Conservation (phyloP, 192 early-diverging fungal genomes). For the Funneliformis mosseae region DNA sequence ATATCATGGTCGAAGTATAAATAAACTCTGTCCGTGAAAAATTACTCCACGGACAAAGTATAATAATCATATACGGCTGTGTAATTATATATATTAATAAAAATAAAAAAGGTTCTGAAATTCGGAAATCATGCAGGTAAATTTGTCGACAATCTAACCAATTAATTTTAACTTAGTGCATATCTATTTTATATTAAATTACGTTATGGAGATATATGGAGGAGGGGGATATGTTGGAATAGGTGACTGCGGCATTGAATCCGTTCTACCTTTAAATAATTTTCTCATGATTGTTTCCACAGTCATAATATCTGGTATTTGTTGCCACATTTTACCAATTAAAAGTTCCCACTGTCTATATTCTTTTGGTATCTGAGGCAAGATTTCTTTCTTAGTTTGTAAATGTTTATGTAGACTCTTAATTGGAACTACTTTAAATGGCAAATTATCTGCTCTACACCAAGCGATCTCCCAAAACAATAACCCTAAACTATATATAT, state of each 20-base stretch:
- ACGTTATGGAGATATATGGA: too few relatives aligned
- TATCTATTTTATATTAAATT: too few relatives aligned
- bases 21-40: too few relatives aligned
- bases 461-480: not conserved
- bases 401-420: not conserved
- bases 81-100: too few relatives aligned
- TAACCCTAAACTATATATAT: not conserved
- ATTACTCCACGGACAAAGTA: too few relatives aligned
- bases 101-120: too few relatives aligned
- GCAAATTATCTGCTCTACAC: not conserved
- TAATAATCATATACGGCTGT: too few relatives aligned
- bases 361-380: not conserved
- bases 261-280: not conserved
- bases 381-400: not conserved
- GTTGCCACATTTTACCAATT: not conserved
- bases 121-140: too few relatives aligned
- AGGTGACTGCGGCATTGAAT: not conserved
- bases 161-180: too few relatives aligned
- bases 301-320: not conserved
- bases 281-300: not conserved
- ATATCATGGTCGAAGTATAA: too few relatives aligned
- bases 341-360: not conserved
- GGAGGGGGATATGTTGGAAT: too few relatives aligned
- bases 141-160: too few relatives aligned
- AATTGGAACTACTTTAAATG: not conserved